Conservation (phyloP, 2,329 filamentous ascomycete genomes). For the Nigrospora oryzae region DNA sequence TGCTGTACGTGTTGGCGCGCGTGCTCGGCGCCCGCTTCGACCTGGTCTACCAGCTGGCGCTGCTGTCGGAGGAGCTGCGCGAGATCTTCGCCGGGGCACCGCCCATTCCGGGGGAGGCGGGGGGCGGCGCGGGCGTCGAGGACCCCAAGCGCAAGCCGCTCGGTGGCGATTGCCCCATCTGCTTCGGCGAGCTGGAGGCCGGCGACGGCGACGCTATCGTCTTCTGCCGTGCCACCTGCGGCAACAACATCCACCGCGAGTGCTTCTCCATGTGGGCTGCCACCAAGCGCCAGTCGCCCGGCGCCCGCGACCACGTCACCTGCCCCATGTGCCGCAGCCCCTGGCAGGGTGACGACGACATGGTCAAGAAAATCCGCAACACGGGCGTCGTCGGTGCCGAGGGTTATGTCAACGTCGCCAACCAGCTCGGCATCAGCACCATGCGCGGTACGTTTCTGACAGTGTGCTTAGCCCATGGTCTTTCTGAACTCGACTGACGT, state of each 20-base stretch:
- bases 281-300: conserved; percentile 28
- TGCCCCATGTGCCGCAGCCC: conserved; percentile 53
- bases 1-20: conserved; percentile 51
- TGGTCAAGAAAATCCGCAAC: conserved; percentile 34
- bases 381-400: conserved; percentile 31
- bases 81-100: conserved; percentile 49
- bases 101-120: conserved; percentile 28
- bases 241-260: conserved; percentile 44
- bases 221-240: conserved; percentile 44
- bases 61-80: conserved; percentile 49
- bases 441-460: conserved; percentile 32
- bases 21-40: conserved; percentile 49
- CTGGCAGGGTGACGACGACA: conserved; percentile 41
- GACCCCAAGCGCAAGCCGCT: conserved; percentile 37
- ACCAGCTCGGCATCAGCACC: conserved; percentile 48
- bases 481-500: too few species aligned
- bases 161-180: conserved; percentile 50
- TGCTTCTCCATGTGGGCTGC: conserved; percentile 48
- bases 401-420: conserved; percentile 55
- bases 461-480: too few species aligned
- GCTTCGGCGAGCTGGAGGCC: conserved; percentile 34
- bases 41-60: conserved; percentile 53
- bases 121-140: not conserved
- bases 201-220: conserved; percentile 29
- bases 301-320: conserved; percentile 30